phyloP scores from a whole-genome alignment of 305 asterid species.

The Fraxinus paxiana region DNA sequence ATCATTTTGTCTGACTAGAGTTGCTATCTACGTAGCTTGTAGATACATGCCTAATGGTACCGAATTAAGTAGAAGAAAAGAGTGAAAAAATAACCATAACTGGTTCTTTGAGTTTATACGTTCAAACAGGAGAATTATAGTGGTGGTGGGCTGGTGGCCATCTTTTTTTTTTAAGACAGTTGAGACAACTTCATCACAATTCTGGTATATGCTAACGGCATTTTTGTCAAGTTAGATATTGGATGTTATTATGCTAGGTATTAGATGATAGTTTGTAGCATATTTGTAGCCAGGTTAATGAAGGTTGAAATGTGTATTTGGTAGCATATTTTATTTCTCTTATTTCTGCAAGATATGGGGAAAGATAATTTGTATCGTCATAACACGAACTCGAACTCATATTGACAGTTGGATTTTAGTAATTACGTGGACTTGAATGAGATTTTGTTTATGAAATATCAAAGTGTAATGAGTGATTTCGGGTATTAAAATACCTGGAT shows the following conservation, averaged over 20 bases:
- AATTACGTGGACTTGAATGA: not conserved
- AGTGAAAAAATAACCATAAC: not conserved
- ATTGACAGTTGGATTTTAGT: not conserved
- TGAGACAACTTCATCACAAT: not conserved
- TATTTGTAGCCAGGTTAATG: not conserved
- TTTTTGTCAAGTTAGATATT: too few relatives aligned
- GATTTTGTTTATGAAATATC: too few relatives aligned
- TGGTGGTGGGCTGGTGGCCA: too few relatives aligned
- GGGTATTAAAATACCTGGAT: not conserved
- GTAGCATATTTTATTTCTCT: not conserved
- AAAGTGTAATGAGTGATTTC: too few relatives aligned
- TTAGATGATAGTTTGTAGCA: too few relatives aligned
- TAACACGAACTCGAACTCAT: too few relatives aligned
- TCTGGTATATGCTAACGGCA: not conserved
- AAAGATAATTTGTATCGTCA: not conserved
- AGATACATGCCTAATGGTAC: not conserved
- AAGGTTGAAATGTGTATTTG: not conserved
- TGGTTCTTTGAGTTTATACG: not conserved
- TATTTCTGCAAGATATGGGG: not conserved
- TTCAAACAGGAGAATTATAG: not conserved
- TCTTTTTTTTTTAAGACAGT: too few relatives aligned
- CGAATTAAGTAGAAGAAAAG: not conserved
- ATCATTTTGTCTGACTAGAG: not conserved
- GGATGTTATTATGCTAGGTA: not conserved
- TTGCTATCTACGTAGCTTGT: not conserved